Evolutionary conservation across 176 grass and related monocot species (phyloP).

Genomic region (Cenchrus purpureus): DNA sequence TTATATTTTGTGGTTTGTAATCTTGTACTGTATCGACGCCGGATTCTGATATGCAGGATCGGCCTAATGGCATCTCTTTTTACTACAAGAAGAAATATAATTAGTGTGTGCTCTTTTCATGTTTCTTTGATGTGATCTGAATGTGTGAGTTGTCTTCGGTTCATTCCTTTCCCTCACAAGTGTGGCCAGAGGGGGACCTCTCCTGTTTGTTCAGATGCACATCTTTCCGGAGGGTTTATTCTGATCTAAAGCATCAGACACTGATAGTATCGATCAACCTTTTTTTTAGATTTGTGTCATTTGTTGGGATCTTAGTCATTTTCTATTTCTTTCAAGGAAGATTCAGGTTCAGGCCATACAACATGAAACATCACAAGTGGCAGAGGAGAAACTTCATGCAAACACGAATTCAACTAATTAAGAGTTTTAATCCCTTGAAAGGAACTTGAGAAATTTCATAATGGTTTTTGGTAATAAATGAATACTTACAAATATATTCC

Average conservation of each 20-base stretch:
- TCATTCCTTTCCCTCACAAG: slow-evolving; percentile 17
- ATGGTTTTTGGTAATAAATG: too few relatives aligned
- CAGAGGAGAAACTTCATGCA: too few relatives aligned
- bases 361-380: too few relatives aligned
- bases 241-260: slow-evolving; percentile 15
- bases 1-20: slow-evolving; percentile 8
- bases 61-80: slow-evolving; percentile 17
- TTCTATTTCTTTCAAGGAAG: neutral
- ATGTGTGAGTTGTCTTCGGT: slow-evolving; percentile 22
- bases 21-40: neutral
- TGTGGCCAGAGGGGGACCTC: neutral
- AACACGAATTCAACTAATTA: too few relatives aligned
- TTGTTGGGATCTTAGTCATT: neutral
- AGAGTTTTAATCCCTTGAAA: too few relatives aligned
- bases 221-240: neutral
- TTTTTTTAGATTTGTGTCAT: neutral
- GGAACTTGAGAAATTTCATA: too few relatives aligned
- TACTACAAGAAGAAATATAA: neutral
- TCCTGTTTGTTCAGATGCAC: neutral
- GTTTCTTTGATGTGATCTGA: neutral
- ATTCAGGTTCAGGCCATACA: neutral
- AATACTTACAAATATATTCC: too few relatives aligned
- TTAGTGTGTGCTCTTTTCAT: neutral
- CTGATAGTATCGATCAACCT: slow-evolving; percentile 17
- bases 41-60: neutral